Base-by-base conservation (phyloP, 2,329 filamentous ascomycete species). In the Sarocladium oryzae region DNA sequence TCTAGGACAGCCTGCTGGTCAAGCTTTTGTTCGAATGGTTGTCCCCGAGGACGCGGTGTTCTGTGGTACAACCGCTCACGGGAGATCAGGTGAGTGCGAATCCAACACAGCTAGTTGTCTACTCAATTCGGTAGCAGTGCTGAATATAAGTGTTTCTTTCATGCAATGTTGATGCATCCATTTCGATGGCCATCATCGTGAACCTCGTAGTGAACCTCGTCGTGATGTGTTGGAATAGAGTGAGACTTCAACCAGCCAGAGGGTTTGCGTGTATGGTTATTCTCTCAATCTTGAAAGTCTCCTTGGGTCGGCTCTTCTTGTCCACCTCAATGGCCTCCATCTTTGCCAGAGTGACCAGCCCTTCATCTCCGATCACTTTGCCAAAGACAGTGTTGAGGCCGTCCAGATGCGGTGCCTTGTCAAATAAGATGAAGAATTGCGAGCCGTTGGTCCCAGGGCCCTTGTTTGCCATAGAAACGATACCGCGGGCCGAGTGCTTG, bases 331-430 rank as follows among this genome's bases (percentile, higher is more conserved):
- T 67, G 20, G 70, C 76, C 72, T 93, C 88, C 61, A 93, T 76
- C 65, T 80, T 83, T 51, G 83, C 80, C 58, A 93, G 68, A 4
- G 85, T 87, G 32, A 74, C 79, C 45, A 83, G 60, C 52, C 79
- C 77, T 40, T 83, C 81, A 58, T 85, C 83, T 33, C 79, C 83
- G 52, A 85, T 74, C 30, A 92, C 74, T 65, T 85, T 84, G 10
- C 88, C 88, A 68, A 95, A 92, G 2, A 92, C 84, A 0, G 88
- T 91, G 63, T 93, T 93, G 64, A 89, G 79, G 4, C 88, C 88
- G 65, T 93, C 89, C 37, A 95, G 72, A 69, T 93, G 89, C 33
- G 86, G 80, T 23, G 88, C 86, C 57, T 86, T 82, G 54, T 86
- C 86, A 59, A 90, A 86, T 1, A 84, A 82, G 54, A 93, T 74